phyloP scores from a whole-genome alignment of 257 asterid species.

The Solanum lycopersicoides region DNA sequence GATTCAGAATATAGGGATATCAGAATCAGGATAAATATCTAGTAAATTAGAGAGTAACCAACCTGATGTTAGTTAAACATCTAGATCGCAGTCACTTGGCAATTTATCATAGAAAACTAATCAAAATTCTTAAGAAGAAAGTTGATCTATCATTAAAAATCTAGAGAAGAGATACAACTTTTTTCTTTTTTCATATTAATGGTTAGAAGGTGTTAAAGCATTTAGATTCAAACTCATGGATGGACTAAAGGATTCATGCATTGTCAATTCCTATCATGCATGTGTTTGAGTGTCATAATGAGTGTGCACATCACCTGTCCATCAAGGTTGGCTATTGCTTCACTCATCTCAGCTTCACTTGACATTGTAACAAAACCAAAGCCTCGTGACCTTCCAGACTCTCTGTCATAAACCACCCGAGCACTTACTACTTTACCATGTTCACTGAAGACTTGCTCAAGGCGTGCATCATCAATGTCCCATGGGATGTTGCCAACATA shows the following conservation, averaged over 20 bases:
- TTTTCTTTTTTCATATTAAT: background rate
- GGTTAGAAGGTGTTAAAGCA: background rate
- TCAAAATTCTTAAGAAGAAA: background rate
- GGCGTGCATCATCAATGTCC: slow-evolving; percentile 61
- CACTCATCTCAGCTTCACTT: slow-evolving; percentile 65
- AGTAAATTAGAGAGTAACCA: background rate
- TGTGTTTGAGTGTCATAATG: background rate
- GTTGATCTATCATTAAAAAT: background rate
- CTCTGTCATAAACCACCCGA: slow-evolving; percentile 69
- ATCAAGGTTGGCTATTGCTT: slow-evolving; percentile 79
- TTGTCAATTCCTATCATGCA: background rate
- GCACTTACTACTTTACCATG: slow-evolving; percentile 79
- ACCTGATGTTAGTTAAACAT: background rate
- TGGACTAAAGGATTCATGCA: background rate
- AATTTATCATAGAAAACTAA: background rate
- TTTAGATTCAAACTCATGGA: background rate
- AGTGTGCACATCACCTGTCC: slow-evolving; percentile 50
- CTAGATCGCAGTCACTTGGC: background rate
- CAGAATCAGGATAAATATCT: background rate
- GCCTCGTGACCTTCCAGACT: slow-evolving; percentile 80
- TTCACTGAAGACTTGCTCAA: slow-evolving; percentile 69
- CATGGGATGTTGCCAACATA: slow-evolving; percentile 93
- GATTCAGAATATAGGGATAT: background rate
- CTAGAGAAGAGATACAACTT: background rate
- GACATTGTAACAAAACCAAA: slow-evolving; percentile 91